A percentile compares a stretch with the other conserved stretches of the same genome.
phyloP scores from a whole-genome alignment of 2,329 filamentous ascomycete species.

The Colletotrichum godetiae region DNA sequence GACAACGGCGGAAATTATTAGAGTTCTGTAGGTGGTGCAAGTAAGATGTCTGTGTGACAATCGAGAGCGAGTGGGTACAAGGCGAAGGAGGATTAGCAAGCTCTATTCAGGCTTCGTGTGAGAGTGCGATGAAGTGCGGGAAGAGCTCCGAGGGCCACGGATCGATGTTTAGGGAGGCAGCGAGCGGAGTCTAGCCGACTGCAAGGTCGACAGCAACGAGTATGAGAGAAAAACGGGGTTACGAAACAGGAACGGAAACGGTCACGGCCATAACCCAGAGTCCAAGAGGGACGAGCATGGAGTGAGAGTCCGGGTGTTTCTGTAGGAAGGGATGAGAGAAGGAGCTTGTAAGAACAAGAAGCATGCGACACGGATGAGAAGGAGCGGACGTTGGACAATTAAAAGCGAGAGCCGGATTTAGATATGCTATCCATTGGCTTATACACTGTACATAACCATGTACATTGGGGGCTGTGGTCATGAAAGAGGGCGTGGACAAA shows the following conservation, averaged over 20 bases:
- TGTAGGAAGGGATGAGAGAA: slow-evolving; percentile 32
- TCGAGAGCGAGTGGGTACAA: slow-evolving; percentile 14
- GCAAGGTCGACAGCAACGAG: slow-evolving; percentile 27
- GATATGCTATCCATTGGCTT: slow-evolving; percentile 33
- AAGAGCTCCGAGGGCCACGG: slow-evolving; percentile 31
- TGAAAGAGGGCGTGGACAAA: slow-evolving; percentile 28
- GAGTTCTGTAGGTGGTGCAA: slow-evolving; percentile 29
- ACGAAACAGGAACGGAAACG: slow-evolving; percentile 36
- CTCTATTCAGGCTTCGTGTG: slow-evolving; percentile 21
- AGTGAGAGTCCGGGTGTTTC: slow-evolving; percentile 34
- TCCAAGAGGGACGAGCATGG: slow-evolving; percentile 36
- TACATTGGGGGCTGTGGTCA: slow-evolving; percentile 30
- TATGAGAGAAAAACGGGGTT: slow-evolving; percentile 28
- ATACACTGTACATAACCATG: slow-evolving; percentile 24
- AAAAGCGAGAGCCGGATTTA: slow-evolving; percentile 30
- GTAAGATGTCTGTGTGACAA: slow-evolving; percentile 35
- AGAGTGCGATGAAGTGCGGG: slow-evolving; percentile 25
- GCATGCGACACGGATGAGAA: slow-evolving; percentile 26
- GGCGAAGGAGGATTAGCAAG: slow-evolving; percentile 32
- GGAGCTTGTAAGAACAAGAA: slow-evolving; percentile 32
- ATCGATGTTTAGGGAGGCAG: slow-evolving; percentile 19
- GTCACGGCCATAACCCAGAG: slow-evolving; percentile 37
- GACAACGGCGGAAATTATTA: slow-evolving; percentile 25
- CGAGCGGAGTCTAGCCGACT: slow-evolving; percentile 31
- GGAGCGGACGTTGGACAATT: slow-evolving; percentile 35